Base-by-base conservation (phyloP, 2,329 filamentous ascomycete species). In the Sclerotinia nivalis region DNA sequence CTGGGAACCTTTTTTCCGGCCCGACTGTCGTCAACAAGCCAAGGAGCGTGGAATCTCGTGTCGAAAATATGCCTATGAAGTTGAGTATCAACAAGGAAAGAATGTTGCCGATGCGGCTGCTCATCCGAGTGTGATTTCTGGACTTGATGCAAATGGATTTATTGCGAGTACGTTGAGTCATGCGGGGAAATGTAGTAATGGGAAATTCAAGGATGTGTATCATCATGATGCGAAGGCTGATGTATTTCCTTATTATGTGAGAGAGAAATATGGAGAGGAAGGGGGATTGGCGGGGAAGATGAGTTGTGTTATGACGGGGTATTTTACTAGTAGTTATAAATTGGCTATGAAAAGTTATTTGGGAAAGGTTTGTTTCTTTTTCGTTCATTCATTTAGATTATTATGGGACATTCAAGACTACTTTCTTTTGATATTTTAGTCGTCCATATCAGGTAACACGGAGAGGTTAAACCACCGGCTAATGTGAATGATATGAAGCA, bases 81-180 rank as follows among this genome's bases (percentile, higher is more conserved):
- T 83, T 2, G 87, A 88, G 77, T 75, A 82, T 10, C 79, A 79
- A 20, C 83, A 87, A 67, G 85, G 86, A 0, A 83, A 81, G 71
- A 88, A 88, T 70, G 84, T 88, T 43, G 84, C 81, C 4, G 83
- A 87, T 71, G 86, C 85, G 0, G 86, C 85, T 0, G 83, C 83
- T 1, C 72, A 77, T 0, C 79, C 78, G 0, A 77, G 52, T 31
- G 40, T 67, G 3, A 5, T 79, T 0, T 79, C 74, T 34, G 79
- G 80, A 0, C 78, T 87, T 2, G 82, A 83, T 37, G 28, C 9
- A 10, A 59, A 67, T 49, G 52, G 65, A 1, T 59, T 67, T 18
- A 34, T 67, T 25, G 54, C 52, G 25, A 58, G 34, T 74, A 74
- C 84, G 0, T 73, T 87, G 70, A 85, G 84, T 73, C 79, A 85